Conservation (phyloP, 176 grass and related monocot genomes). For the Elymus sibiricus region DNA sequence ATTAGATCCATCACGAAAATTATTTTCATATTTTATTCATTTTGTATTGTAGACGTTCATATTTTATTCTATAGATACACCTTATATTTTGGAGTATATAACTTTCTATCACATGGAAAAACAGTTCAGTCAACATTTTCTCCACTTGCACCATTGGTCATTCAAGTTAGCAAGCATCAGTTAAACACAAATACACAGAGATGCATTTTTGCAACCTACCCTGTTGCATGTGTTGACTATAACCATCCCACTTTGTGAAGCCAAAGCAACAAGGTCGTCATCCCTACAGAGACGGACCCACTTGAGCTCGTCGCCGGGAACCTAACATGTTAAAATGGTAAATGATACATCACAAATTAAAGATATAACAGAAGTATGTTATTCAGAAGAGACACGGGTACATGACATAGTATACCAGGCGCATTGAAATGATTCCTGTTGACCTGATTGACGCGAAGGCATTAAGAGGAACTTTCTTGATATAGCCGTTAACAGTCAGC, state of each 20-base stretch:
- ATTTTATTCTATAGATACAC: too few relatives aligned
- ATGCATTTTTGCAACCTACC: conserved; percentile 42
- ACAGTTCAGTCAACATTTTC: neutral
- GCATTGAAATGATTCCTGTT: conserved; percentile 90
- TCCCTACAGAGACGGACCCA: conserved; percentile 81
- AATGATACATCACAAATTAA: conserved; percentile 1
- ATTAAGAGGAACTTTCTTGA: conserved; percentile 95
- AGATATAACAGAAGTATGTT: conserved; percentile 3
- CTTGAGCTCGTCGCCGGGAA: conserved; percentile 77
- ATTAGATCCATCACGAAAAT: too few relatives aligned
- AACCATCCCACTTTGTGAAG: conserved; percentile 89
- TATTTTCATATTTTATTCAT: too few relatives aligned
- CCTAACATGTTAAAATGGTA: conserved; percentile 42
- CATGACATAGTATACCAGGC: conserved; percentile 62
- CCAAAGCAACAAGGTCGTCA: conserved; percentile 83
- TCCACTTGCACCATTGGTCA: conserved; percentile 1
- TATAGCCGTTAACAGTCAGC: conserved; percentile 81
- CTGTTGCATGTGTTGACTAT: conserved; percentile 89
- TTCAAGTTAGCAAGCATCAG: conserved; percentile 8
- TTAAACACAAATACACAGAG: conserved; percentile 5
- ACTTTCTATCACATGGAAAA: neutral
- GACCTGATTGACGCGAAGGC: conserved; percentile 79
- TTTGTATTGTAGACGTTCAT: too few relatives aligned
- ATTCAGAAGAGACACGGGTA: conserved; percentile 4
- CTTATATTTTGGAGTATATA: neutral